Evolutionary conservation across 768 basidiomycete species (phyloP).

Genomic region (Rhodotorula toruloides): DNA sequence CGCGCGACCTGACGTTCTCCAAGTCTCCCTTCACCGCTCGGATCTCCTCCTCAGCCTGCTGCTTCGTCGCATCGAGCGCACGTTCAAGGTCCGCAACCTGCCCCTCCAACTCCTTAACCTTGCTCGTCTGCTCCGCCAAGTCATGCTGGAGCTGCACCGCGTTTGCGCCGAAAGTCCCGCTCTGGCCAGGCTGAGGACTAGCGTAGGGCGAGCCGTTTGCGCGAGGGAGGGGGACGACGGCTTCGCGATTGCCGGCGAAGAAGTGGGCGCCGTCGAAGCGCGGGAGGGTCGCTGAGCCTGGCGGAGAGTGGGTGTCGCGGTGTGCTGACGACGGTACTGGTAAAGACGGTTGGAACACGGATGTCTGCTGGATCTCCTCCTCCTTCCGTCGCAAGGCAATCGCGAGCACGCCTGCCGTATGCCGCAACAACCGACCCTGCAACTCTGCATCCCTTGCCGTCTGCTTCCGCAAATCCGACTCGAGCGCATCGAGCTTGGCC

Average conservation of each 20-base stretch:
- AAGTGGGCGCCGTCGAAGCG: constrained; percentile 78
- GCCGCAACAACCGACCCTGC: constrained; percentile 64
- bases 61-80: constrained; percentile 11
- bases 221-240: constrained; percentile 54
- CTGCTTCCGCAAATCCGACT: constrained; percentile 66
- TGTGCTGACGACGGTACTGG: neutral
- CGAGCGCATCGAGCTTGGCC: constrained; percentile 62
- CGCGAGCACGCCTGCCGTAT: constrained; percentile 75
- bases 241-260: constrained; percentile 72
- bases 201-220: neutral
- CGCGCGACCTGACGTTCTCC: neutral
- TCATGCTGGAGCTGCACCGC: neutral
- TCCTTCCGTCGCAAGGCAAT: constrained; percentile 65
- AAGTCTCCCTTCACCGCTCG: neutral
- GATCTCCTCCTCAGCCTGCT: constrained; percentile 1
- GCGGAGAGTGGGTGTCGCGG: neutral
- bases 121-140: neutral
- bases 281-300: constrained; percentile 22
- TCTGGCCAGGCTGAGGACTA: constrained; percentile 50
- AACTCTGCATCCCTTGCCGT: constrained; percentile 63
- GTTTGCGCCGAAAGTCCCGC: neutral
- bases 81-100: constrained; percentile 53
- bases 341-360: neutral
- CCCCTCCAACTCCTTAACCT: constrained; percentile 54
- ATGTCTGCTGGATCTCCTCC: constrained; percentile 20